These are phyloP conservation scores for Aspergillus carbonarius DNA, from an alignment of 2,329 filamentous ascomycete genomes.

Conservation along the genomic window DNA sequence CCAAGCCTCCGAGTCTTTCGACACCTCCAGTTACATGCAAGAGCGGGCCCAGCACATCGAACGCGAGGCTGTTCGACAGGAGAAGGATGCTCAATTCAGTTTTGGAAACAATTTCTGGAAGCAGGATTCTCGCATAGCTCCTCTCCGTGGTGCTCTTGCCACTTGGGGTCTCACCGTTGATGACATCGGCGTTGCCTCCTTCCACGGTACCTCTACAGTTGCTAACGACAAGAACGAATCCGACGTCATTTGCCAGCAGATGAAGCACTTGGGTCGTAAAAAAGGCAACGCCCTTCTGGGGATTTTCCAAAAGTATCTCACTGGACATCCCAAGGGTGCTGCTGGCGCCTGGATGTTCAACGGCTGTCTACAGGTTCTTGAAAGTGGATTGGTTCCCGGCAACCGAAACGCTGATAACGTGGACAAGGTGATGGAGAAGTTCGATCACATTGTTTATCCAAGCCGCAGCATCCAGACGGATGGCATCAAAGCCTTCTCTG, in stretches of 20 bases:
- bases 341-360: conserved; percentile 99
- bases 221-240: conserved; percentile 99
- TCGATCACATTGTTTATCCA: conserved; percentile 96
- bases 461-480: conserved; percentile 95
- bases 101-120: conserved; percentile 99
- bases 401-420: conserved; percentile 99
- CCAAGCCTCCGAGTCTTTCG: conserved; percentile 67
- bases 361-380: conserved; percentile 91
- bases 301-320: conserved; percentile 99
- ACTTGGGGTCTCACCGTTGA: conserved; percentile 98
- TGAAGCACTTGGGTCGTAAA: conserved; percentile 87
- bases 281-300: conserved; percentile 96
- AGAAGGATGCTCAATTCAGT: conserved; percentile 88
- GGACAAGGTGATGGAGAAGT: conserved; percentile 94
- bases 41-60: conserved; percentile 86
- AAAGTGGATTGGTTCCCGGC: conserved; percentile 88
- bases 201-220: conserved; percentile 98
- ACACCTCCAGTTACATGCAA: conserved; percentile 80
- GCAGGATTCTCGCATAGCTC: conserved; percentile 87
- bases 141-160: conserved; percentile 89
- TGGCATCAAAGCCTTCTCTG: conserved; percentile 96
- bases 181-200: conserved; percentile 90
- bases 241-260: conserved; percentile 92
- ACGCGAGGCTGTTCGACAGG: conserved; percentile 81
- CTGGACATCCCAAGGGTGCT: conserved; percentile 97